These are phyloP conservation scores for Prunus mongolica DNA, from an alignment of 306 rosid genomes.

Conservation along the genomic window DNA sequence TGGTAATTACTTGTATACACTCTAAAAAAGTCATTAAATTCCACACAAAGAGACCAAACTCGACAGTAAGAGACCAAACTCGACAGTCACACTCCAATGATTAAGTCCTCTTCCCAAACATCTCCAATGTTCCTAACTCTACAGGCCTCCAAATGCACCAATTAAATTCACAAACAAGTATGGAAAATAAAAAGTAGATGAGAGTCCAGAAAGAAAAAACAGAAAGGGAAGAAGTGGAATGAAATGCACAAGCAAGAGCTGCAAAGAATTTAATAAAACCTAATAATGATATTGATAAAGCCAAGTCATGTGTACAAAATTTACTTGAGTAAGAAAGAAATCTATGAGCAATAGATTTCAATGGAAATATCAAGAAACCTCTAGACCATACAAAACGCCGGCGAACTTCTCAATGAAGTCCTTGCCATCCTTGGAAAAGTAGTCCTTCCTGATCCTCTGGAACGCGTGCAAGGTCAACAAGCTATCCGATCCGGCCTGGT, in stretches of 20 bases:
- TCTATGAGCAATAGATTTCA: slow-evolving; percentile 18
- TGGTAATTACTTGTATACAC: too few relatives aligned
- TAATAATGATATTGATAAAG: slow-evolving; percentile 16
- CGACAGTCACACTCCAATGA: neutral
- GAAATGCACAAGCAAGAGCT: neutral
- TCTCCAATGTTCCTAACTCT: neutral
- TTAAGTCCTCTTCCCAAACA: neutral
- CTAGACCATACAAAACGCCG: slow-evolving; percentile 60
- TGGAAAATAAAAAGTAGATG: too few relatives aligned
- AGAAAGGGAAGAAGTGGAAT: too few relatives aligned
- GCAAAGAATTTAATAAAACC: slow-evolving; percentile 12
- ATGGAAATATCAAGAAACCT: slow-evolving; percentile 15
- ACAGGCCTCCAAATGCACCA: neutral
- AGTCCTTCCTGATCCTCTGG: slow-evolving; percentile 33
- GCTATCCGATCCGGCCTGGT: slow-evolving; percentile 79
- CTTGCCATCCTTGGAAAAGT: slow-evolving; percentile 17
- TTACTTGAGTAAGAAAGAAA: slow-evolving; percentile 7
- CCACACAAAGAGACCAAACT: neutral
- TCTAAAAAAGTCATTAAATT: neutral
- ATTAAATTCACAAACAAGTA: neutral
- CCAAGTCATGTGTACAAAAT: slow-evolving; percentile 23
- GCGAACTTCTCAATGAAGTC: slow-evolving; percentile 35
- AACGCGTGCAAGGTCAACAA: slow-evolving; percentile 55
- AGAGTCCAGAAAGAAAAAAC: neutral
- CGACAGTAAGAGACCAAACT: neutral